phyloP scores from a whole-genome alignment of 2,329 filamentous ascomycete species.

The Xylogone sp. region DNA sequence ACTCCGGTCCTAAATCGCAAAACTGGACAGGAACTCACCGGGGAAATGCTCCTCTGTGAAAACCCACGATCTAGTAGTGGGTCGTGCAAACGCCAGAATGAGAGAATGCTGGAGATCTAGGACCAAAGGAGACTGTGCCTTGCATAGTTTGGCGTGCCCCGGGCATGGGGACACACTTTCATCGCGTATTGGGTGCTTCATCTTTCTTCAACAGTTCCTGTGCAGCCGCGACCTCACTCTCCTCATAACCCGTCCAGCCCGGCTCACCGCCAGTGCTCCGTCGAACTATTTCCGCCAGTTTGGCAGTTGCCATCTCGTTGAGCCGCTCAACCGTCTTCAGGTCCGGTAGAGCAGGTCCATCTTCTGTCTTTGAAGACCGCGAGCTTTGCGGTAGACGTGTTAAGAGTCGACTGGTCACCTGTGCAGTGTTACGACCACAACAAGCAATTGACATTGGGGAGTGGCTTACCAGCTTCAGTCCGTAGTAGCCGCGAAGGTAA shows the following conservation, averaged over 20 bases:
- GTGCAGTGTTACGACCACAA: constrained; percentile 17
- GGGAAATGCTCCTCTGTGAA: not conserved
- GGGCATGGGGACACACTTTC: constrained; percentile 9
- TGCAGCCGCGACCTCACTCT: constrained; percentile 52
- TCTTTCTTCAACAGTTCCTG: constrained; percentile 32
- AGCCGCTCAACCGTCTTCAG: constrained; percentile 60
- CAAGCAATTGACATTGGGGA: not conserved
- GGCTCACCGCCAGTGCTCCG: constrained; percentile 55
- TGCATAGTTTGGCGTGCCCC: constrained; percentile 8
- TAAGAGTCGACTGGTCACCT: constrained; percentile 37
- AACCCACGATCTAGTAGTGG: not conserved
- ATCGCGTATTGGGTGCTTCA: constrained; percentile 22
- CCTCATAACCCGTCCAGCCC: constrained; percentile 70
- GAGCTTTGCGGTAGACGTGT: constrained; percentile 37
- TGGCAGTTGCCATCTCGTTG: constrained; percentile 68
- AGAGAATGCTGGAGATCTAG: not conserved
- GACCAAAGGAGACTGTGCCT: constrained; percentile 11
- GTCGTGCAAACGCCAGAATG: constrained; percentile 1
- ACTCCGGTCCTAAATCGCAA: not conserved
- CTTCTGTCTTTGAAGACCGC: constrained; percentile 43
- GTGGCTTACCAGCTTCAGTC: constrained; percentile 70
- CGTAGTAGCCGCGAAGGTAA: constrained; percentile 90
- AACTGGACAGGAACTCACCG: not conserved
- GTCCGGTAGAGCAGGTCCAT: constrained; percentile 47
- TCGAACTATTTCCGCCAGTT: constrained; percentile 73